Conservation (phyloP, 2,329 filamentous ascomycete species). For the Ophiostoma populinum region DNA sequence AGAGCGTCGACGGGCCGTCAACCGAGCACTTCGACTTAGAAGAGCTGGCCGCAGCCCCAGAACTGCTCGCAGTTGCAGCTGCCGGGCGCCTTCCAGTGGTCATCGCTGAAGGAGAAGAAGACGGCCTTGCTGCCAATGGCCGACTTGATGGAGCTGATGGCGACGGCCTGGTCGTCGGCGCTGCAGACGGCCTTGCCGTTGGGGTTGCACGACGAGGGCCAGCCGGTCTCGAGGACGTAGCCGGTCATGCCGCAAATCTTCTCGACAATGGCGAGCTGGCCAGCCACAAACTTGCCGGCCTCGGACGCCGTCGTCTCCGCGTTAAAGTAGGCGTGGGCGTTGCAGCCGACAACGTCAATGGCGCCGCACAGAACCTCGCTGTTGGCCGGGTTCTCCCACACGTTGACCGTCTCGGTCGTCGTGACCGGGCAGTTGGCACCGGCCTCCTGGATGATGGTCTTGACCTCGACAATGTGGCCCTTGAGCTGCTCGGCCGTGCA, state of each 20-base stretch:
- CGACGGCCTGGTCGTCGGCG: constrained; percentile 45
- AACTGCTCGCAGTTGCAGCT: constrained; percentile 57
- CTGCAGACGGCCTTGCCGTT: constrained; percentile 62
- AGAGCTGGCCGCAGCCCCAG: constrained; percentile 51
- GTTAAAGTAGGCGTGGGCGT: constrained; percentile 95
- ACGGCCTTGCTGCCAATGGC: constrained; percentile 50
- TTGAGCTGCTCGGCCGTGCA: constrained; percentile 47
- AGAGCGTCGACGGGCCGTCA: too few relatives aligned
- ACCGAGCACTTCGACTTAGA: too few relatives aligned
- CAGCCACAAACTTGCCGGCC: constrained; percentile 60
- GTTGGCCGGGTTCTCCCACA: constrained; percentile 50
- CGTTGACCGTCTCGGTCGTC: constrained; percentile 70
- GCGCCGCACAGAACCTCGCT: constrained; percentile 45
- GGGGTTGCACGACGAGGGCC: constrained; percentile 53
- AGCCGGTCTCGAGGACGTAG: constrained; percentile 81
- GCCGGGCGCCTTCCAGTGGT: constrained; percentile 64
- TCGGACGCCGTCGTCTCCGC: constrained; percentile 38
- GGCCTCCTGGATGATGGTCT: constrained; percentile 39
- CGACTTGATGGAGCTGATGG: constrained; percentile 54
- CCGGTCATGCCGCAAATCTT: constrained; percentile 56
- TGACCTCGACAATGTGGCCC: constrained; percentile 51
- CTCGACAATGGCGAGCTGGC: constrained; percentile 57
- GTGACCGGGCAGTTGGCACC: constrained; percentile 63
- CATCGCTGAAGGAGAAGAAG: constrained; percentile 69
- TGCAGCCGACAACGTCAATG: constrained; percentile 66